phyloP scores from a whole-genome alignment of 805 yeast genomes.

The Monosporozyma yasuniensis region DNA sequence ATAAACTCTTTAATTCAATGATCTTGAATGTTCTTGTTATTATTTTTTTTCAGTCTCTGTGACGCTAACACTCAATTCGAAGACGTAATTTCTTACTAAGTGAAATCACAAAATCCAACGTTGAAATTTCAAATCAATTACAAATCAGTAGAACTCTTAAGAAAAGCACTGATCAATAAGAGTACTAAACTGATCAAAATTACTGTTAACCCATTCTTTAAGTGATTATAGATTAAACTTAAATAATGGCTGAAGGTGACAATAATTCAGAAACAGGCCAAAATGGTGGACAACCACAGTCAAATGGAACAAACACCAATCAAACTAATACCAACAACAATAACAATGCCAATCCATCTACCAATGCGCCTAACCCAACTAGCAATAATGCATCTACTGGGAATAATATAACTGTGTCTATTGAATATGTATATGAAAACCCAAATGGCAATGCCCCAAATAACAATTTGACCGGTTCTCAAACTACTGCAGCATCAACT shows the following conservation, averaged over 20 bases:
- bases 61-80: neutral
- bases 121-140: neutral
- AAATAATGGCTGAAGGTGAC: neutral
- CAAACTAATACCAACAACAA: neutral
- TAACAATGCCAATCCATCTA: constrained; percentile 35
- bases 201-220: neutral
- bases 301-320: neutral
- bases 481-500: neutral
- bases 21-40: neutral
- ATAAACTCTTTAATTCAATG: neutral
- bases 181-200: neutral
- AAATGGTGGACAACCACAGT: constrained; percentile 17
- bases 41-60: neutral
- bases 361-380: neutral
- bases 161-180: neutral
- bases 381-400: neutral
- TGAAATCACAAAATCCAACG: neutral
- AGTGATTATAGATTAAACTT: constrained; percentile 15
- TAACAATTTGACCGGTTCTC: neutral
- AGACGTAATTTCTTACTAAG: neutral
- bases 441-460: constrained; percentile 13
- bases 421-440: constrained; percentile 1
- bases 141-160: neutral
- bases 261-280: neutral
- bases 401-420: constrained; percentile 2